Evolutionary conservation across 2,329 filamentous ascomycete genomes (phyloP).

Genomic region (Colletotrichum cordylinicola): DNA sequence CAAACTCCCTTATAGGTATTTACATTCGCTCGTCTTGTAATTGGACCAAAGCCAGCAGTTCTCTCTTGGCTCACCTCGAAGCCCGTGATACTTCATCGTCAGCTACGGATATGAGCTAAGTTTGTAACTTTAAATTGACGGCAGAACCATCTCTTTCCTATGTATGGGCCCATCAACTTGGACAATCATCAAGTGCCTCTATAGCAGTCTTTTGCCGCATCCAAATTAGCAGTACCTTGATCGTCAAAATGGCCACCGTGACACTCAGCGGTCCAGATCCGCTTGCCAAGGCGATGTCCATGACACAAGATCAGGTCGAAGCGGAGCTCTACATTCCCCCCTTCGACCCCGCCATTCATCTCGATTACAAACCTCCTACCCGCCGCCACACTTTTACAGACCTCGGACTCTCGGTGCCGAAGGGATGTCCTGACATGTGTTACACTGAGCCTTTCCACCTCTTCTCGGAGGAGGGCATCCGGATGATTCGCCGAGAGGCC

Average conservation of each 20-base stretch:
- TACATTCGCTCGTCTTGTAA: background rate
- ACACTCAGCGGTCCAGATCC: background rate
- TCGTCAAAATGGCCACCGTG: background rate
- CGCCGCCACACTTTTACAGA: background rate
- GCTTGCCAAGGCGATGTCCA: background rate
- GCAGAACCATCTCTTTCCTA: background rate
- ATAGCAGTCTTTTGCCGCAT: background rate
- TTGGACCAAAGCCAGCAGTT: background rate
- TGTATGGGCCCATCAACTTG: background rate
- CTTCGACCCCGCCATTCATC: background rate
- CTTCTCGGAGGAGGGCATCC: background rate
- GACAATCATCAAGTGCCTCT: background rate
- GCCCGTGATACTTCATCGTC: background rate
- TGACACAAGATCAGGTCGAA: background rate
- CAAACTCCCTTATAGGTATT: background rate
- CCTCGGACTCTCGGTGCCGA: background rate
- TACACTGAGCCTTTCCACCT: background rate
- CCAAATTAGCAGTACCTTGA: background rate
- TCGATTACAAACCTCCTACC: background rate
- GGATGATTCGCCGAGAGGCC: background rate
- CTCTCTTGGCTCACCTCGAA: background rate
- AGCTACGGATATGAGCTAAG: background rate
- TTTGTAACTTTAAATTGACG: background rate
- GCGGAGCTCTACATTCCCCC: background rate
- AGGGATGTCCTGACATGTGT: background rate